Conservation (phyloP, 305 asterid genomes). For the Caryopteris hybrid region DNA sequence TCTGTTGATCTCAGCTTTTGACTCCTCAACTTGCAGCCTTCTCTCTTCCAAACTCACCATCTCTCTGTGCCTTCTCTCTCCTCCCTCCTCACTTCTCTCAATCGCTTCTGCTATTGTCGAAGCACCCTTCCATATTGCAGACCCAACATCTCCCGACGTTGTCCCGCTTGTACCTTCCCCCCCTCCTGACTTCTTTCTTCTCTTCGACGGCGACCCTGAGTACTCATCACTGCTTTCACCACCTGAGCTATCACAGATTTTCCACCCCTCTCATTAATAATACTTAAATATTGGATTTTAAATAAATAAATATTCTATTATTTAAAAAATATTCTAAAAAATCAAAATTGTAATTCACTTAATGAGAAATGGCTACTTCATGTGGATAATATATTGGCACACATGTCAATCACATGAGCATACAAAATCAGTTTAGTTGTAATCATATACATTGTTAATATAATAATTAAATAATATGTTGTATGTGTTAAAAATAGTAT, state of each 20-base stretch:
- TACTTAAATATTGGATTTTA: too few relatives aligned
- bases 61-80: conserved; percentile 68
- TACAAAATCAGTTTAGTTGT: too few relatives aligned
- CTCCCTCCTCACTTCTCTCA: conserved; percentile 64
- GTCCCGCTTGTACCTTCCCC: conserved; percentile 10
- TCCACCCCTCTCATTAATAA: too few relatives aligned
- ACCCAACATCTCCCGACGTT: conserved; percentile 45
- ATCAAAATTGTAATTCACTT: too few relatives aligned
- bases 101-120: conserved; percentile 65
- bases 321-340: too few relatives aligned
- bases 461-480: too few relatives aligned
- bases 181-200: background rate
- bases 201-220: conserved; percentile 7
- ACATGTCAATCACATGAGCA: too few relatives aligned
- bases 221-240: conserved; percentile 9
- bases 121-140: conserved; percentile 66
- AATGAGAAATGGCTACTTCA: too few relatives aligned
- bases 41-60: conserved; percentile 60
- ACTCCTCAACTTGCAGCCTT: conserved; percentile 68
- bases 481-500: too few relatives aligned
- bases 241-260: background rate
- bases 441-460: too few relatives aligned
- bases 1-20: conserved; percentile 66
- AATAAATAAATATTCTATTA: too few relatives aligned
- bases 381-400: too few relatives aligned